A percentile compares a stretch with the other conserved stretches of the same genome.
Conservation (phyloP, 352 stramenopile genomes). For the Phytopythium litorale region DNA sequence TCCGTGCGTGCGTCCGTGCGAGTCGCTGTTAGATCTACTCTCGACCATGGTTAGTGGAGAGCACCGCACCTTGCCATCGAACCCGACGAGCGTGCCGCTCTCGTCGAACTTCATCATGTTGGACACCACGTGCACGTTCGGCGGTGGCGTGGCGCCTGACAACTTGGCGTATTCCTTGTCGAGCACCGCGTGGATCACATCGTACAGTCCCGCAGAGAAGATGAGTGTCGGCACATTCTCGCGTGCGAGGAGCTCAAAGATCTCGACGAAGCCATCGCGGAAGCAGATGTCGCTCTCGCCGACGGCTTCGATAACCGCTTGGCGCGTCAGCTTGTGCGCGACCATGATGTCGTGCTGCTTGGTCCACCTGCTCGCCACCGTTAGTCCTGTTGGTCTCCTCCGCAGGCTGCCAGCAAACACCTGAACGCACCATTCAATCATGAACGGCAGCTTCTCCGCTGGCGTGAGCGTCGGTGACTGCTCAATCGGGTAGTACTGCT, state of each 20-base stretch:
- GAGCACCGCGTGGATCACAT: constrained; percentile 79
- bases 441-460: constrained; percentile 74
- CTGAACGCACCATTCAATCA: constrained; percentile 50
- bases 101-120: constrained; percentile 81
- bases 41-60: no score
- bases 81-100: constrained; percentile 32
- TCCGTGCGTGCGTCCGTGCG: no score
- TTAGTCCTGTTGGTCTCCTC: not conserved
- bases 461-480: constrained; percentile 56
- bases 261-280: constrained; percentile 53
- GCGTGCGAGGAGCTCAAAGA: constrained; percentile 49
- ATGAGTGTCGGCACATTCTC: constrained; percentile 70
- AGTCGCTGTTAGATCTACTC: no score
- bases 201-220: constrained; percentile 66
- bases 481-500: constrained; percentile 79
- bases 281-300: constrained; percentile 46
- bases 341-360: constrained; percentile 51
- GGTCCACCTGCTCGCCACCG: constrained; percentile 23
- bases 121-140: constrained; percentile 76
- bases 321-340: constrained; percentile 44
- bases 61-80: constrained; percentile 43
- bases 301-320: constrained; percentile 42
- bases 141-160: constrained; percentile 16
- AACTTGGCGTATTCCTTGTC: constrained; percentile 55
- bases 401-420: not conserved